phyloP scores from a whole-genome alignment of 2,329 filamentous ascomycete species.

The Phyllosticta ampelicida region DNA sequence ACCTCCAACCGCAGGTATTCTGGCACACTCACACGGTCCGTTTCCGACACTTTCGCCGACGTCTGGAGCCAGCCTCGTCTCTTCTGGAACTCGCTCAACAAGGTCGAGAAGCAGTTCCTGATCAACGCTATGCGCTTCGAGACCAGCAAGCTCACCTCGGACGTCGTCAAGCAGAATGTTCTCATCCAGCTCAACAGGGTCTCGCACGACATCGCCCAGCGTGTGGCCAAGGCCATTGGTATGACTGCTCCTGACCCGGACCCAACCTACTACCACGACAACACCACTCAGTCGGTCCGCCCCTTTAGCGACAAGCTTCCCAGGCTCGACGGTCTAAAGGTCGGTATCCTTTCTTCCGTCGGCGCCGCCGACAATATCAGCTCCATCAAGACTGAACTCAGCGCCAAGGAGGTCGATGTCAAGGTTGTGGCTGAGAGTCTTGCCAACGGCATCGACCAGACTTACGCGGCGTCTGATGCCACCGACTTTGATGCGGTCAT shows the following conservation, averaged over 20 bases:
- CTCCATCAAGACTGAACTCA: slow-evolving; percentile 44
- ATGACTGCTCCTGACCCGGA: slow-evolving; percentile 49
- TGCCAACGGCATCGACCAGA: slow-evolving; percentile 44
- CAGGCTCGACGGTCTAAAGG: slow-evolving; percentile 50
- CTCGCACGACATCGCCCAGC: slow-evolving; percentile 54
- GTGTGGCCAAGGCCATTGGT: slow-evolving; percentile 53
- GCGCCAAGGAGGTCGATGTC: slow-evolving; percentile 43
- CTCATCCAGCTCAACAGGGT: slow-evolving; percentile 58
- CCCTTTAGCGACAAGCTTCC: slow-evolving; percentile 49
- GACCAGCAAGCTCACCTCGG: slow-evolving; percentile 47
- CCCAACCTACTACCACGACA: slow-evolving; percentile 55
- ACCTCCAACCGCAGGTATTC: slow-evolving; percentile 44
- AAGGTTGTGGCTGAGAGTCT: slow-evolving; percentile 52
- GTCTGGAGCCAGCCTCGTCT: slow-evolving; percentile 62
- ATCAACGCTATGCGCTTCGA: slow-evolving; percentile 67
- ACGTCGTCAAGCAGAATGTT: slow-evolving; percentile 52
- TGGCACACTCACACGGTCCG: slow-evolving; percentile 46
- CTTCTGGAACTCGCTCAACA: slow-evolving; percentile 59
- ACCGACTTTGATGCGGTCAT: slow-evolving; percentile 53
- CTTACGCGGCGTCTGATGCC: slow-evolving; percentile 56
- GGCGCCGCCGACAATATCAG: slow-evolving; percentile 36
- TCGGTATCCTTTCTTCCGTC: slow-evolving; percentile 51
- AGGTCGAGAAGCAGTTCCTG: slow-evolving; percentile 58
- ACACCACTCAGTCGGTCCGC: slow-evolving; percentile 51
- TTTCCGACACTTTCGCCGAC: slow-evolving; percentile 57